phyloP scores from a whole-genome alignment of 352 stramenopile genomes.

The Phytophthora cryptogea region DNA sequence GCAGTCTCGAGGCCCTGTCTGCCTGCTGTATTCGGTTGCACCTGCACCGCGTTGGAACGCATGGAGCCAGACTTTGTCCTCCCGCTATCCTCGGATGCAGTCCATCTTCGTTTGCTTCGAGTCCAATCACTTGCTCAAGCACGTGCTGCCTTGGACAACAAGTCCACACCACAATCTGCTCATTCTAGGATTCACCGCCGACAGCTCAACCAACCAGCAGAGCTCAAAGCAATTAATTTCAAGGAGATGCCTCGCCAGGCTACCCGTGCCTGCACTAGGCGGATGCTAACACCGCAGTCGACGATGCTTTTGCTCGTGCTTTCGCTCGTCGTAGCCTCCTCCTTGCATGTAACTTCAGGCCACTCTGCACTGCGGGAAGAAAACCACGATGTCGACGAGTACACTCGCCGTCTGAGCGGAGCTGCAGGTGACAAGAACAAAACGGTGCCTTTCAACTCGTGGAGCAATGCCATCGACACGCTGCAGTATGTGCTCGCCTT shows the following conservation, averaged over 20 bases:
- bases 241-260: conserved; percentile 20
- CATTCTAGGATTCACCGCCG: conserved; percentile 30
- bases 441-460: conserved; percentile 27
- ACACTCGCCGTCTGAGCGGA: conserved; percentile 21
- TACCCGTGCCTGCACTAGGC: conserved; percentile 9
- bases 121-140: conserved; percentile 15
- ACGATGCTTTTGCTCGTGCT: conserved; percentile 16
- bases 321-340: conserved; percentile 22
- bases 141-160: conserved; percentile 9
- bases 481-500: conserved; percentile 53
- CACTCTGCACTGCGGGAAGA: conserved; percentile 19
- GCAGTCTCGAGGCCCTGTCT: conserved; percentile 11
- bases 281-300: conserved; percentile 10
- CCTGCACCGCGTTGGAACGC: not conserved
- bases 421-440: conserved; percentile 29
- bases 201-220: conserved; percentile 9
- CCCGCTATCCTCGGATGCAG: conserved; percentile 19
- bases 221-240: conserved; percentile 12
- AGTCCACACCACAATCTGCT: conserved; percentile 1
- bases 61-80: conserved; percentile 28
- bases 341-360: conserved; percentile 18
- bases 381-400: conserved; percentile 9
- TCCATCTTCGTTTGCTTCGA: conserved; percentile 16
- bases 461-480: conserved; percentile 42
- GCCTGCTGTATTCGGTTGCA: not conserved